Conservation (phyloP, 2,329 filamentous ascomycete genomes). For the Fusarium subtropicale region DNA sequence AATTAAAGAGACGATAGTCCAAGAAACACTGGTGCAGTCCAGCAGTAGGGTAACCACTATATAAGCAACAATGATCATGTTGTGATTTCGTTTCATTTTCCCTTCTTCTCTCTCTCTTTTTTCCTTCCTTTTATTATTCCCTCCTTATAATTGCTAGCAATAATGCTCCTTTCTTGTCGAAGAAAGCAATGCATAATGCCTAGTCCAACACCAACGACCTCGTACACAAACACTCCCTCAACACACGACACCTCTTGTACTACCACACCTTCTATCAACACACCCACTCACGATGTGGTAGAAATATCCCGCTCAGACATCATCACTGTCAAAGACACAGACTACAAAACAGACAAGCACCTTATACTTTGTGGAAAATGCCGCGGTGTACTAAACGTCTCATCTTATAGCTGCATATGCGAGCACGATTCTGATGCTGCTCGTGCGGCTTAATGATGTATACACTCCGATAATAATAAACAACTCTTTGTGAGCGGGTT, state of each 20-base stretch:
- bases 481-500: background rate
- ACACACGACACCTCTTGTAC: background rate
- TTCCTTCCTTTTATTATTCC: background rate
- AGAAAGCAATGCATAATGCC: conserved; percentile 3
- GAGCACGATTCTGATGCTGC: conserved; percentile 24
- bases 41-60: background rate
- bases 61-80: conserved; percentile 3
- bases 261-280: background rate
- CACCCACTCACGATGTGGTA: conserved; percentile 21
- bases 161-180: background rate
- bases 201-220: background rate
- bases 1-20: background rate
- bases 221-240: background rate
- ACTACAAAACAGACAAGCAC: conserved; percentile 20
- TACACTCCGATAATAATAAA: background rate
- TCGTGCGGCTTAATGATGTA: conserved; percentile 17
- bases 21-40: background rate
- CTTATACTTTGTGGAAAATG: conserved; percentile 30
- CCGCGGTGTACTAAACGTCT: conserved; percentile 17
- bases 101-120: background rate
- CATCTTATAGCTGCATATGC: conserved; percentile 23
- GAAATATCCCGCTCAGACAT: conserved; percentile 26
- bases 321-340: conserved; percentile 9
- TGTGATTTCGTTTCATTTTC: background rate
- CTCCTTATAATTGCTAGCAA: background rate